phyloP scores from a whole-genome alignment of 352 stramenopile species.

The Discostella stelligera region DNA sequence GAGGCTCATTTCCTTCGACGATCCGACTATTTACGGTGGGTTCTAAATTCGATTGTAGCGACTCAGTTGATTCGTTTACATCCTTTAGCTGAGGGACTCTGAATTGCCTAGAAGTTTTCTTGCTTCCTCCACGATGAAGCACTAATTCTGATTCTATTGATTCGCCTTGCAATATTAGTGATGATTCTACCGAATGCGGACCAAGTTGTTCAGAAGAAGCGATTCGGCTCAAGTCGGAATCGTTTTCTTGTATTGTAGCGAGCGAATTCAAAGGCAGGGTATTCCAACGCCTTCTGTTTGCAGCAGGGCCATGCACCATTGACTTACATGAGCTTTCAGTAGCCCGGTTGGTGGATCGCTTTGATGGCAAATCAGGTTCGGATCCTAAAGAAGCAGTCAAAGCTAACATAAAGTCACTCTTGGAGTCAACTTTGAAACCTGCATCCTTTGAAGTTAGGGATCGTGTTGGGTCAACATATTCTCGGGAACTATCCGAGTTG shows the following conservation, averaged over 20 bases:
- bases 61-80: slow-evolving; percentile 16
- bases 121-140: slow-evolving; percentile 29
- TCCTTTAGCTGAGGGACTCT: slow-evolving; percentile 59
- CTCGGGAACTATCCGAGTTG: slow-evolving; percentile 12
- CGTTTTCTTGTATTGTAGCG: slow-evolving; percentile 78
- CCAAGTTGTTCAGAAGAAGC: slow-evolving; percentile 21
- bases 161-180: slow-evolving; percentile 16
- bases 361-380: slow-evolving; percentile 1
- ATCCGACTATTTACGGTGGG: slow-evolving; percentile 16
- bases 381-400: slow-evolving; percentile 49
- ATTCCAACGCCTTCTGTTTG: slow-evolving; percentile 64
- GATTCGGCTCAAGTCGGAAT: slow-evolving; percentile 40
- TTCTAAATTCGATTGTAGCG: slow-evolving; percentile 39
- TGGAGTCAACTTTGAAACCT: slow-evolving; percentile 69
- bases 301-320: slow-evolving; percentile 24
- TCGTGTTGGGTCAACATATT: slow-evolving; percentile 5
- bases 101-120: slow-evolving; percentile 61
- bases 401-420: slow-evolving; percentile 72
- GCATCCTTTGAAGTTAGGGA: slow-evolving; percentile 33
- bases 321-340: slow-evolving; percentile 31
- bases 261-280: slow-evolving; percentile 66
- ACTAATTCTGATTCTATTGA: slow-evolving; percentile 69
- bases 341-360: not conserved
- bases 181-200: slow-evolving; percentile 11
- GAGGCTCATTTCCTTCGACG: not conserved